phyloP scores from a whole-genome alignment of 2,329 filamentous ascomycete genomes.

The Cladosporium phlei region DNA sequence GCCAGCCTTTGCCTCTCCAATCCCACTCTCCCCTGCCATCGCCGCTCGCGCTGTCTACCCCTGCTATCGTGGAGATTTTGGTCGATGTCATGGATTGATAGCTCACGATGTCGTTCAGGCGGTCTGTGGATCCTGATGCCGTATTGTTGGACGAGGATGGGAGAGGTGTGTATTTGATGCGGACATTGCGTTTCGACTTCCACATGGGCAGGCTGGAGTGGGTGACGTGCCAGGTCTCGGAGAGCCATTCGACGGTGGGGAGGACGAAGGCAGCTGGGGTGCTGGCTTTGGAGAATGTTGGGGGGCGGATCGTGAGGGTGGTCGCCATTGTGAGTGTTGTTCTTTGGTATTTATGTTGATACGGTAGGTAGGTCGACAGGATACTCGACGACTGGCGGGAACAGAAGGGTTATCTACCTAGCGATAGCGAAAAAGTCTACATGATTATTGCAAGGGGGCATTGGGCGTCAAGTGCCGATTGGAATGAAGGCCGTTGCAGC shows the following conservation, averaged over 20 bases:
- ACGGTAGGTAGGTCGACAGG: not conserved
- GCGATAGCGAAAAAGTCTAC: too few species aligned
- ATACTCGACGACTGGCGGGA: too few species aligned
- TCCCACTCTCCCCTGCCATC: conserved; percentile 51
- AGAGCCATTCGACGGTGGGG: conserved; percentile 56
- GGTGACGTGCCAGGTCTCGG: conserved; percentile 67
- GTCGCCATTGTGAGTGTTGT: not conserved
- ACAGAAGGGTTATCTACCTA: too few species aligned
- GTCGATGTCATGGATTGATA: conserved; percentile 54
- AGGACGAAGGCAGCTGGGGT: conserved; percentile 32
- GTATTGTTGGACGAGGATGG: conserved; percentile 31
- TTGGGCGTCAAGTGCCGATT: too few species aligned
- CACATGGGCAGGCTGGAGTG: conserved; percentile 77
- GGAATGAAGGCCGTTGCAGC: too few species aligned
- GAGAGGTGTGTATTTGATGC: conserved; percentile 67
- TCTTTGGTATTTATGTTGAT: too few species aligned
- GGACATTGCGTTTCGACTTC: conserved; percentile 72
- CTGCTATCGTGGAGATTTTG: conserved; percentile 58
- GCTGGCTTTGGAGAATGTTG: conserved; percentile 27
- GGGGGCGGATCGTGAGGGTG: conserved; percentile 26
- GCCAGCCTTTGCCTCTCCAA: conserved; percentile 73
- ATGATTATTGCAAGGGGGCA: too few species aligned
- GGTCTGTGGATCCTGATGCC: conserved; percentile 35
- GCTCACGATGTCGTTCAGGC: conserved; percentile 67
- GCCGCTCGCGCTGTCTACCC: conserved; percentile 54